Base-by-base conservation (phyloP, 2,329 filamentous ascomycete species). In the Amphichorda felina region DNA sequence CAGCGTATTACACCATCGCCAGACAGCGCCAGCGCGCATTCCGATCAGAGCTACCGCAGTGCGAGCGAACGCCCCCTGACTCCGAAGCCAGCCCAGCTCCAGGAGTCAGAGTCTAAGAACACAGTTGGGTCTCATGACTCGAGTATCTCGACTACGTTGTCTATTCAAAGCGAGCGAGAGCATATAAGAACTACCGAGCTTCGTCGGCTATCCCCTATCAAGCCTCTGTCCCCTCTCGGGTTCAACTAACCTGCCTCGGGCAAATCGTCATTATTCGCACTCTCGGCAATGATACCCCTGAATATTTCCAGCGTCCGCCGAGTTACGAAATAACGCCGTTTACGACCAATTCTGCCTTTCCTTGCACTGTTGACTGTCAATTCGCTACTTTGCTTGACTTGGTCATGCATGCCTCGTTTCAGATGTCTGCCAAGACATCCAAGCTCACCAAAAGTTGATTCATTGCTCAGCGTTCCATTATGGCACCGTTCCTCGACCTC, bases 161-260 rank as follows among this genome's bases (percentile, higher is more conserved):
- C 63, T n/a, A 56, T 63, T 33, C 57, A 59, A 32, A 65, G 59
- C 40, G 60, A 65, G 8, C 47, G 43, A 22, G 50, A 52, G 33
- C 37, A 38, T 25, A 8, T n/a, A 2, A 29, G 29, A 14, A 34
- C 15, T 13, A 43, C 59, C n/a, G 68, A 72, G 35, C 45, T 76
- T 30, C 61, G 70, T 30, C 72, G 72, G 3, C 53, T 81, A 25
- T 80, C 76, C 40, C 76, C 76, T 4, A 79, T 81, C 48, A 75
- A 77, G 53, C 76, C 76, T 29, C 55, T 80, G 32, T 80, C 37
- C 14, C 37, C 37, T 13, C 28, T 39, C n/a, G 37, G 37, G 9
- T 39, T 39, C 22, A 19, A 34, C 8, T 33, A 30, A 13, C 8
- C 11, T 19, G 24, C 13, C 5, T n/a, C 29, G 11, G 10, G 25